Evolutionary conservation across 2,329 filamentous ascomycete species (phyloP).

Genomic region (Esteya vermicola): DNA sequence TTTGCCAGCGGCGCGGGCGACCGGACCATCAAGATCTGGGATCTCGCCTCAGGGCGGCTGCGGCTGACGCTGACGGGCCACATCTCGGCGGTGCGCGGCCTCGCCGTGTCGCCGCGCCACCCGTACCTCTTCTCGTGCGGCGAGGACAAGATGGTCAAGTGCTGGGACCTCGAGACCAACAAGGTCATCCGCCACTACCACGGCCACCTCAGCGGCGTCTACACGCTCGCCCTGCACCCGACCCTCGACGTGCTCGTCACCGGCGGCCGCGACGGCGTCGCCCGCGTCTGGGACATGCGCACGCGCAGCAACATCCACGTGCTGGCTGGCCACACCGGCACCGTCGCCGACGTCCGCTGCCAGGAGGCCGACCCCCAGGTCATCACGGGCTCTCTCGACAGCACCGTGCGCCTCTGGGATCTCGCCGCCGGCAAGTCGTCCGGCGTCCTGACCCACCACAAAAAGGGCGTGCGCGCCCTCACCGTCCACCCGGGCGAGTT

Average conservation of each 20-base stretch:
- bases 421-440: constrained; percentile 91
- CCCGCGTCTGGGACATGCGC: constrained; percentile 96
- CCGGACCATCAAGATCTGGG: constrained; percentile 97
- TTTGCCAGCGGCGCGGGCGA: constrained; percentile 94
- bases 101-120: constrained; percentile 85
- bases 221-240: constrained; percentile 83
- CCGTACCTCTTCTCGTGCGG: constrained; percentile 96
- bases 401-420: constrained; percentile 87
- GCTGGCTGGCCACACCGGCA: constrained; percentile 77
- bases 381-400: constrained; percentile 84
- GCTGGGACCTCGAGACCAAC: constrained; percentile 99
- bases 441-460: constrained; percentile 94
- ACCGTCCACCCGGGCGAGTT: constrained; percentile 83
- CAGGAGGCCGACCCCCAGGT: constrained; percentile 96
- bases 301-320: constrained; percentile 94
- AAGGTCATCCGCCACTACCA: constrained; percentile 98
- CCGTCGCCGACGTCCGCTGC: constrained; percentile 76
- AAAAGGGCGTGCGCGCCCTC: constrained; percentile 83
- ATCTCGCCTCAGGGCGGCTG: constrained; percentile 75
- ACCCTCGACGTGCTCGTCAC: constrained; percentile 91
- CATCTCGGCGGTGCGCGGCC: constrained; percentile 81
- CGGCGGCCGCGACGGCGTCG: constrained; percentile 86
- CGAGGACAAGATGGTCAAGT: constrained; percentile 99
- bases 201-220: constrained; percentile 90
- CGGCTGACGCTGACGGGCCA: constrained; percentile 82